phyloP scores from a whole-genome alignment of 257 asterid species.

The Gynochthodes officinalis region DNA sequence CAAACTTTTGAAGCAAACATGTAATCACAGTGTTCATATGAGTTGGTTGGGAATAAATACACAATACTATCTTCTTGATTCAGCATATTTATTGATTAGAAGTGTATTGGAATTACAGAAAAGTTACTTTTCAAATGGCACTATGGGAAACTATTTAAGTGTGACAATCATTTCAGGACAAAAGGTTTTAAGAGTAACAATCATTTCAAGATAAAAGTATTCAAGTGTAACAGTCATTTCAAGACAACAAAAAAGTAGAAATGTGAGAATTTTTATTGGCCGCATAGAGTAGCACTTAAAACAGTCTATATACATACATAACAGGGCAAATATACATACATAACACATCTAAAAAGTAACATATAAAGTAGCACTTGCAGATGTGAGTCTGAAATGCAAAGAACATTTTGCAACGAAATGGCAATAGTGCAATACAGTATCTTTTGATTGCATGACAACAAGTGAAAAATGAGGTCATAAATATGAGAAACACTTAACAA shows the following conservation, averaged over 20 bases:
- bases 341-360: background rate
- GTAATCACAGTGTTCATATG: too few species aligned
- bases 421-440: background rate
- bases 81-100: too few species aligned
- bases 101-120: too few species aligned
- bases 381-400: background rate
- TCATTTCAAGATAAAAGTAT: background rate
- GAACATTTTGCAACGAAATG: background rate
- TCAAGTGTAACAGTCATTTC: background rate
- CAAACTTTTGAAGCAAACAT: background rate
- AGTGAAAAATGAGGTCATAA: background rate
- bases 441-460: background rate
- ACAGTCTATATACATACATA: background rate
- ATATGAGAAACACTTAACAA: background rate
- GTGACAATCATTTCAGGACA: background rate
- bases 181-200: background rate
- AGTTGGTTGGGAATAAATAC: too few species aligned
- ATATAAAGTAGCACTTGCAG: background rate
- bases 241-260: background rate
- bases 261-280: background rate
- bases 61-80: too few species aligned
- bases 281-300: background rate
- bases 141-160: background rate
- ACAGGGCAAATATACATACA: background rate
- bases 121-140: background rate